Conservation (phyloP, 306 rosid genomes). For the Castanopsis chinensis region DNA sequence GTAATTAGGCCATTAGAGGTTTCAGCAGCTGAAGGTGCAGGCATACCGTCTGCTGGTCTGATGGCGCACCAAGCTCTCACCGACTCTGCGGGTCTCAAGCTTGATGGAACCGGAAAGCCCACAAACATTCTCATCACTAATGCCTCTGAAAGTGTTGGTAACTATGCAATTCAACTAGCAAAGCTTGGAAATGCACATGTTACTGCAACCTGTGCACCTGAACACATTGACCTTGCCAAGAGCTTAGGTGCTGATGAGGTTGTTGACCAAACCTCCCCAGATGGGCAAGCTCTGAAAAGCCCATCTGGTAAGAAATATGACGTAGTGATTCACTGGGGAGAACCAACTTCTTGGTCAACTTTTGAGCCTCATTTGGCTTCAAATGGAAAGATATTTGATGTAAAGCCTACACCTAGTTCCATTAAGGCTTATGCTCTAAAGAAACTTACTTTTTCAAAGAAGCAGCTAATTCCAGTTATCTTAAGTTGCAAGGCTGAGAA, state of each 20-base stretch:
- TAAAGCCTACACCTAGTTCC: slow-evolving; percentile 38
- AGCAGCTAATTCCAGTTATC: slow-evolving; percentile 42
- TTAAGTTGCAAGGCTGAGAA: slow-evolving; percentile 35
- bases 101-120: slow-evolving; percentile 50
- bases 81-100: slow-evolving; percentile 55
- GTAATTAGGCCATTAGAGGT: slow-evolving; percentile 54
- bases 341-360: slow-evolving; percentile 62
- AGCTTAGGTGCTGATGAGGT: slow-evolving; percentile 74
- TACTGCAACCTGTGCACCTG: slow-evolving; percentile 72
- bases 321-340: slow-evolving; percentile 47
- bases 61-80: slow-evolving; percentile 70
- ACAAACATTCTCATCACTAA: slow-evolving; percentile 56
- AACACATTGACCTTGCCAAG: slow-evolving; percentile 56
- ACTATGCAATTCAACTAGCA: slow-evolving; percentile 65
- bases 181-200: slow-evolving; percentile 57
- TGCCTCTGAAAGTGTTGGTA: slow-evolving; percentile 66
- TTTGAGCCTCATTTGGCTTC: slow-evolving; percentile 52
- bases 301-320: slow-evolving; percentile 68
- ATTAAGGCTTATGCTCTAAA: slow-evolving; percentile 28
- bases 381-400: slow-evolving; percentile 52
- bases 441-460: slow-evolving; percentile 57
- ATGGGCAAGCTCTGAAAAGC: slow-evolving; percentile 56
- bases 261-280: slow-evolving; percentile 63
- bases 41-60: slow-evolving; percentile 60
- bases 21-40: slow-evolving; percentile 57